Percentiles rank a stretch among this genome's conserved stretches.
Conservation (phyloP, 2,329 filamentous ascomycete genomes). For the Hypoxylon rubiginosum region DNA sequence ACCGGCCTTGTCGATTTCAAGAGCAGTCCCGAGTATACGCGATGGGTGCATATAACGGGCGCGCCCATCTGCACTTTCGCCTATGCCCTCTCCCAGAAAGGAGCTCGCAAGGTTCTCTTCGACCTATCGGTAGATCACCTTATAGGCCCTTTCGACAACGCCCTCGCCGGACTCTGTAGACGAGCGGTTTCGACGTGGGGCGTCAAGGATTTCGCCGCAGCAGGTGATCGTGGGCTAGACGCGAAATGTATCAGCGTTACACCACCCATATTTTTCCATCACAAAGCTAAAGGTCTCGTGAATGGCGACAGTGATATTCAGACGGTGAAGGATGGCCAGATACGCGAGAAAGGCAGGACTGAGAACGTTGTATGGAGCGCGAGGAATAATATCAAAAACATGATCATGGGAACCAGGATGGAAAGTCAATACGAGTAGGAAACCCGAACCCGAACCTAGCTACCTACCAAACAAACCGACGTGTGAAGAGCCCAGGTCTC, state of each 20-base stretch:
- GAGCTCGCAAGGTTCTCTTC: slow-evolving; percentile 49
- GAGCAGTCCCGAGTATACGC: slow-evolving; percentile 43
- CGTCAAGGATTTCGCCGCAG: slow-evolving; percentile 17
- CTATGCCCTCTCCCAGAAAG: slow-evolving; percentile 50
- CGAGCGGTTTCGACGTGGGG: slow-evolving; percentile 46
- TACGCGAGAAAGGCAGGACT: slow-evolving; percentile 51
- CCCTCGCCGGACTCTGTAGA: slow-evolving; percentile 51
- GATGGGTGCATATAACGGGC: slow-evolving; percentile 47
- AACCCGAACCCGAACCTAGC: no score
- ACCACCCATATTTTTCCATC: slow-evolving; percentile 53
- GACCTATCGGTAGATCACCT: slow-evolving; percentile 51
- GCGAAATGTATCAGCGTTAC: slow-evolving; percentile 53
- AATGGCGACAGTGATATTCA: slow-evolving; percentile 53
- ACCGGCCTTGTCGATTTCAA: slow-evolving; percentile 50
- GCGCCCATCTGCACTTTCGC: slow-evolving; percentile 51
- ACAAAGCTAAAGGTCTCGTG: slow-evolving; percentile 47
- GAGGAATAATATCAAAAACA: slow-evolving; percentile 52
- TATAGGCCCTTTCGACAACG: slow-evolving; percentile 51
- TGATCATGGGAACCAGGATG: slow-evolving; percentile 49
- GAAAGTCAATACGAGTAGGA: slow-evolving; percentile 45
- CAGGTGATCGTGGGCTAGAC: slow-evolving; percentile 47
- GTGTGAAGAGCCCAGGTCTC: neutral
- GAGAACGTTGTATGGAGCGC: slow-evolving; percentile 55
- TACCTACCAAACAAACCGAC: neutral
- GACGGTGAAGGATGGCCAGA: slow-evolving; percentile 33